Percentiles rank a stretch among this genome's conserved stretches.
Conservation (phyloP, 192 early-diverging fungal species). For the Backusella luteola region DNA sequence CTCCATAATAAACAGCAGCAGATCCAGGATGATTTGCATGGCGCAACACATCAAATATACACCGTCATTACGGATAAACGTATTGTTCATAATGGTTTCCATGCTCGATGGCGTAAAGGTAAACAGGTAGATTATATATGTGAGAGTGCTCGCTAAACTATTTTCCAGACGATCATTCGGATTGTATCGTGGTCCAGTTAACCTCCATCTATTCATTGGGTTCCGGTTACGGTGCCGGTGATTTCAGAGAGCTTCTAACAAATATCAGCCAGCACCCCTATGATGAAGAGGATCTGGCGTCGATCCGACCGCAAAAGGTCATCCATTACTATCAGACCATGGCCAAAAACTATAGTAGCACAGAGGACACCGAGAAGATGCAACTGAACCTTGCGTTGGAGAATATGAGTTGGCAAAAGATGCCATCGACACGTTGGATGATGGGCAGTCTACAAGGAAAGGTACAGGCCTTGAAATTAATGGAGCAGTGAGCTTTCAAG, state of each 20-base stretch:
- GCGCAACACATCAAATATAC: not conserved
- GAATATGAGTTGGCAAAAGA: not conserved
- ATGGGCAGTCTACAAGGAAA: not conserved
- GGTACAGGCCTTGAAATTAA: not conserved
- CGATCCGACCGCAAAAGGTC: conserved; percentile 5
- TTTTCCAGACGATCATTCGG: not conserved
- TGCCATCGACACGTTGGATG: not conserved
- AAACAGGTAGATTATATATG: not conserved
- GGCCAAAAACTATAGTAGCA: not conserved
- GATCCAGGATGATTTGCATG: not conserved
- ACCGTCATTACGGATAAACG: not conserved
- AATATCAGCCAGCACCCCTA: not conserved
- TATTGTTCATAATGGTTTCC: conserved; percentile 1
- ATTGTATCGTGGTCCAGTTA: not conserved
- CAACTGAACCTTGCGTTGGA: not conserved
- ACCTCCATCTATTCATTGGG: not conserved
- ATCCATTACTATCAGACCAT: not conserved
- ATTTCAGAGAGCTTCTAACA: conserved; percentile 2
- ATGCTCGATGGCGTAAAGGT: conserved; percentile 7
- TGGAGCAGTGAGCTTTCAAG: not conserved
- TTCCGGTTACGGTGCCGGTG: not conserved
- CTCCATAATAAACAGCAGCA: not conserved
- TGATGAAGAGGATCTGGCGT: not conserved
- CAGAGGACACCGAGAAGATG: not conserved
- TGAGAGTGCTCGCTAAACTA: not conserved